Evolutionary conservation across 179 eudicot species (phyloP).

Genomic region (Sideroxylon spinosum): DNA sequence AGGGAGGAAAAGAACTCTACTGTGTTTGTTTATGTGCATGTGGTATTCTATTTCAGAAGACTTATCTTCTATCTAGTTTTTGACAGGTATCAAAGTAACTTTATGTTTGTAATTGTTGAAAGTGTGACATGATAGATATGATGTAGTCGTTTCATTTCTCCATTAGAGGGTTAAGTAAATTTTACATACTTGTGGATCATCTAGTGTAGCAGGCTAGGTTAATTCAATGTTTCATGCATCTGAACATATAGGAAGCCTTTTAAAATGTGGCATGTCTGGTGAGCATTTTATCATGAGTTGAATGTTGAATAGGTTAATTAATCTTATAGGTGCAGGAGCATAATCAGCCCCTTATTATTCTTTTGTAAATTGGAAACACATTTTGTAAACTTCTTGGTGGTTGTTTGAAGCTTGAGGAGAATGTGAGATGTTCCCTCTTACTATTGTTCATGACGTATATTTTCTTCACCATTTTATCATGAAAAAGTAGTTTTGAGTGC

Average conservation of each 20-base stretch:
- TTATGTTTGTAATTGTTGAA: too few relatives aligned
- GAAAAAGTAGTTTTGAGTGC: neutral
- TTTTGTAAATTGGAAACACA: conserved; percentile 63
- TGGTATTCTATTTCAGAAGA: too few relatives aligned
- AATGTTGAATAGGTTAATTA: too few relatives aligned
- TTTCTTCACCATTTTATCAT: neutral
- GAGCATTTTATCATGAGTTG: neutral
- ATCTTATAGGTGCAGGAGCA: conserved; percentile 45
- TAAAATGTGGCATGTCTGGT: neutral
- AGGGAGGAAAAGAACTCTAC: too few relatives aligned
- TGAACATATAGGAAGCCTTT: neutral
- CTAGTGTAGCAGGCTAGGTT: neutral
- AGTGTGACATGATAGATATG: too few relatives aligned
- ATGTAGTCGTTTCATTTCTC: too few relatives aligned
- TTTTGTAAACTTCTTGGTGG: conserved; percentile 98
- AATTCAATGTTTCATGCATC: neutral
- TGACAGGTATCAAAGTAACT: too few relatives aligned
- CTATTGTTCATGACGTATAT: neutral
- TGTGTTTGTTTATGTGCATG: too few relatives aligned
- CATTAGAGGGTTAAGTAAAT: too few relatives aligned
- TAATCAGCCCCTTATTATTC: conserved; percentile 62
- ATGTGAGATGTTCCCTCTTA: conserved; percentile 32
- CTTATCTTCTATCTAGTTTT: too few relatives aligned
- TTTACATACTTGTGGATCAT: too few relatives aligned
- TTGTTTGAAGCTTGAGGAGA: conserved; percentile 87